Evolutionary conservation across 306 rosid genomes (phyloP), one percentile per base, ranked within the genome.

Genomic region (Glycine tomentella): DNA sequence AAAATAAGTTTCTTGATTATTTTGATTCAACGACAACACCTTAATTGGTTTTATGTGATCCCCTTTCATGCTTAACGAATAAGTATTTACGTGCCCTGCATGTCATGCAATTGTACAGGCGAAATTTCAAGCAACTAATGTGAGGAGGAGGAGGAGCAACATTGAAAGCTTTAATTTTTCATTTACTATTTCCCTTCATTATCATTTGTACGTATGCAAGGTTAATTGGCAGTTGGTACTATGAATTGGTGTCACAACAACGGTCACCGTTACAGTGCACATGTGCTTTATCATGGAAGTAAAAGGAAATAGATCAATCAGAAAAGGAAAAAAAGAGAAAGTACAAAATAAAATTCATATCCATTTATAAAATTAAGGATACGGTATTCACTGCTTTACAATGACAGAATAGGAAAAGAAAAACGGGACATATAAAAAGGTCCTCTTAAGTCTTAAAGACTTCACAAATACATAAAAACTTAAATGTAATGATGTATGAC

Each of bases 311-410:
- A 31, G 36, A 25, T 25, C 31, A 58, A 76, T 36, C 6, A 45
- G 16, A 13, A 9, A 14, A 72, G 2, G 4, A 15, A 25, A 15
- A 15, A 13, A 64, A n/a, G 31, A 25, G 17, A 13, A 10, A 16
- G 7, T 64, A 64, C 17, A 63, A 63, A 31, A 42, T 56, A 81
- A 55, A 1, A 13, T 40, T 56, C 51, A 78, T 62, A 69, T 75
- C 69, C 84, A 12, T 62, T 78, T 52, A 67, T 74, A 69, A 78
- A 78, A 74, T 50, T 34, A 51, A 74, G 74, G 74, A 79, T 68
- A 68, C 10, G 57, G 38, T 45, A 68, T 57, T 7, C 14, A 45
- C 8, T 74, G 5, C 16, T 74, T 17, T 42, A 50, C 16, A 73
- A 67, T 14, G 5, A n/a, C 78, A 7, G 8, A 38, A 38, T 14